Base-by-base conservation (phyloP, 768 basidiomycete genomes). In the Panaeolus cyanescens region DNA sequence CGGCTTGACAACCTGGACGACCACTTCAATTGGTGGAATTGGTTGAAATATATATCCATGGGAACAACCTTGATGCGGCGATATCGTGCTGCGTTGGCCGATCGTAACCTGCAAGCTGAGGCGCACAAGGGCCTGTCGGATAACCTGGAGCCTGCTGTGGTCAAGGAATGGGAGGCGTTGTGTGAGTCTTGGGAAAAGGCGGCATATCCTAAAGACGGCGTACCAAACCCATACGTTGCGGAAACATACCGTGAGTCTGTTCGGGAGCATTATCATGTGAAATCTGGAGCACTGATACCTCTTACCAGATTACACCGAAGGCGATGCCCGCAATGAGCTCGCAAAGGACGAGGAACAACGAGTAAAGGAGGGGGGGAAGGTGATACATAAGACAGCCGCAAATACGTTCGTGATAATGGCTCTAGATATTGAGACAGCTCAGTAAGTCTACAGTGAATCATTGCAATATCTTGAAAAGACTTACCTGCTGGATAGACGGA, bases 1-100 rank as follows among this genome's bases (percentile, higher is more conserved):
- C 36, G 58, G 25, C 65, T 63, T 2, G 72, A 76, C 34, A 68
- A 68, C 0, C 39, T 80, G 2, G 72, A 79, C 32, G 74, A 78
- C 13, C 70, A 74, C 37, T 70, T 63, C 57, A 58, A 60, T 7
- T 60, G 55, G 10, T 74, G 71, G 70, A 75, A 75, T 45, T 75
- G 66, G 67, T 22, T 32, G 10, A 73, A 73, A 42, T 39, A 62
- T 5, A 40, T 62, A 2, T 20, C 33, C 0, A 56, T 59, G 32
- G 59, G 59, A 5, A 9, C 6, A 5, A 59, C 59, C 4, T 20
- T 59, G 19, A 28, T n/a, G 31, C 1, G 33, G 8, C 13, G n/a
- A n/a, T 60, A 60, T 32, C 13, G 45, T 8, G 25, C 59, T 20
- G 59, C 59, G 7, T 10, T 60, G 2, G 32, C 32, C 12, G 32